Evolutionary conservation across 73 alveolate species (phyloP).

Genomic region (Stentor coeruleus): DNA sequence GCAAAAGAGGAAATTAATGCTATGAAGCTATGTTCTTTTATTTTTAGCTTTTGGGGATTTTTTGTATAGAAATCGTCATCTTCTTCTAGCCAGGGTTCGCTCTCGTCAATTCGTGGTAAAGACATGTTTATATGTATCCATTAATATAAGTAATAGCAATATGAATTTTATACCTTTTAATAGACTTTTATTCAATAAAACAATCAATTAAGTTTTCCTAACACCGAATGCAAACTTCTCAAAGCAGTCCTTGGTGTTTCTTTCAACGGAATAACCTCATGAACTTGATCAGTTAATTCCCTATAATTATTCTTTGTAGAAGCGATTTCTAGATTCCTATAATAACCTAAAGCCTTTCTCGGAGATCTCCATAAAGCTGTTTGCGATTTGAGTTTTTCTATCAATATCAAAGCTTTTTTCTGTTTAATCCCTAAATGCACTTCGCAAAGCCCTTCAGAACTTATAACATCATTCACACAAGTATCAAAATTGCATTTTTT

Average conservation of each 20-base stretch:
- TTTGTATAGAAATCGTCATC: conserved; percentile 12
- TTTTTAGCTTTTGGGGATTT: too few species aligned
- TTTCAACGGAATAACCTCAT: neutral
- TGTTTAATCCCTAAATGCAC: neutral
- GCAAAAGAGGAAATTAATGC: too few species aligned
- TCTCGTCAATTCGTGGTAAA: neutral
- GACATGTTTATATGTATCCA: neutral
- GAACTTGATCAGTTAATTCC: neutral
- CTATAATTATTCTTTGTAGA: neutral
- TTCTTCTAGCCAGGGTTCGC: conserved; percentile 1
- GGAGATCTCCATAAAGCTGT: neutral
- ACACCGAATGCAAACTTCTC: neutral
- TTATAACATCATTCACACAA: neutral
- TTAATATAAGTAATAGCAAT: too few species aligned
- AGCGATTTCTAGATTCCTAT: neutral
- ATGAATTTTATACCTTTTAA: too few species aligned
- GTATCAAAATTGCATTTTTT: neutral
- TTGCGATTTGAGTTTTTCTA: neutral
- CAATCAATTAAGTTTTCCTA: neutral
- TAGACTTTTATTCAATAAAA: too few species aligned
- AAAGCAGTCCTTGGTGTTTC: neutral
- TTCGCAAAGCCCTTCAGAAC: neutral
- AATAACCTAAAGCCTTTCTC: neutral
- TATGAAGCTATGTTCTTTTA: too few species aligned
- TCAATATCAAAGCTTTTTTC: neutral